These are phyloP conservation scores for Coemansia interrupta DNA, from an alignment of 192 early-diverging fungal genomes.

Conservation along the genomic window DNA sequence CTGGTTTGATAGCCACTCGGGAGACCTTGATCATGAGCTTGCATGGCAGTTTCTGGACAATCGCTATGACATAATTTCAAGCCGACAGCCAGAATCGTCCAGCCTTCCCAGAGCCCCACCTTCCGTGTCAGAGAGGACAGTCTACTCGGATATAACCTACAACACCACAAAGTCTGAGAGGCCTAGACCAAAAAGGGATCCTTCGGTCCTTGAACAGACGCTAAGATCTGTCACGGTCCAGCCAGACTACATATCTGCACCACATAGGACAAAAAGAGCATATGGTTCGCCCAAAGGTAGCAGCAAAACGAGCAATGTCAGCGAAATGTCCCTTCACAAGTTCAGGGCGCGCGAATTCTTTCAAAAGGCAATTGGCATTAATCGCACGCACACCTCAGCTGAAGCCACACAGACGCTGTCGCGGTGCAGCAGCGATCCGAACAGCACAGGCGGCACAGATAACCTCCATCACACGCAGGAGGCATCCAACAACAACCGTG, in stretches of 20 bases:
- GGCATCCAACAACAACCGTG: background rate
- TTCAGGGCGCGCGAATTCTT: constrained; percentile 19
- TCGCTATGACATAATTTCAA: background rate
- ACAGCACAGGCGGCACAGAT: background rate
- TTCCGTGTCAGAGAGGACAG: background rate
- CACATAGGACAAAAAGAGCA: background rate
- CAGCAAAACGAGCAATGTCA: too few relatives aligned
- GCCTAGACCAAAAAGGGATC: background rate
- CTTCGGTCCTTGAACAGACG: background rate
- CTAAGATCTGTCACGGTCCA: background rate
- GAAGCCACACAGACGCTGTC: background rate
- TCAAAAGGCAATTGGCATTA: constrained; percentile 24
- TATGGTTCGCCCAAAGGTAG: background rate
- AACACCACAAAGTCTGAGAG: background rate
- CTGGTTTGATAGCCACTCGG: constrained; percentile 41
- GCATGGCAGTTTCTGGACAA: constrained; percentile 39
- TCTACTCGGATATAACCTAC: background rate
- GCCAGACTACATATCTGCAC: background rate
- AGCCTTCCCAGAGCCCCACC: background rate
- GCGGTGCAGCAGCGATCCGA: constrained; percentile 10
- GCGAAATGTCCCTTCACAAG: background rate
- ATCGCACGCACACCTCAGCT: background rate
- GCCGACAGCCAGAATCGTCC: background rate
- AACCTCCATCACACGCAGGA: background rate
- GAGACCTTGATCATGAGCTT: constrained; percentile 17